Conservation (phyloP, 768 basidiomycete genomes). For the Hysterangium stoloniferum region DNA sequence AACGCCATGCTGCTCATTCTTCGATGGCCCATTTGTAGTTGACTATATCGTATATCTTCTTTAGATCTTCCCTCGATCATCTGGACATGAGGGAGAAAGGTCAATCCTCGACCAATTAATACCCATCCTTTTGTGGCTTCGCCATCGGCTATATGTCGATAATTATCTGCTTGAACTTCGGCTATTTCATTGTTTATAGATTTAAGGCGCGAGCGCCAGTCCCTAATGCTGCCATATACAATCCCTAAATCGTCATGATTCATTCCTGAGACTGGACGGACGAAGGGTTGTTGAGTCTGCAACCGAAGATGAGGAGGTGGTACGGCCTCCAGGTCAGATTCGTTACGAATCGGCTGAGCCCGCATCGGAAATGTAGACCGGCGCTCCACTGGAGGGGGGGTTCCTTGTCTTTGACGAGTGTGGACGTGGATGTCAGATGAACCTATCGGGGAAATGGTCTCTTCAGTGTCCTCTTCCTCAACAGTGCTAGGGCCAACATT, state of each 20-base stretch:
- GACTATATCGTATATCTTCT: constrained; percentile 78
- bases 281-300: constrained; percentile 62
- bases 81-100: constrained; percentile 53
- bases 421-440: neutral
- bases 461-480: constrained; percentile 27
- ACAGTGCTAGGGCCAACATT: constrained; percentile 21
- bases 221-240: constrained; percentile 62
- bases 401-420: constrained; percentile 9
- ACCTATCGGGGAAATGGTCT: neutral
- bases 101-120: constrained; percentile 61
- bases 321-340: constrained; percentile 30
- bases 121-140: constrained; percentile 69
- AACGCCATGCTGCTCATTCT: constrained; percentile 39
- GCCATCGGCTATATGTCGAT: constrained; percentile 68
- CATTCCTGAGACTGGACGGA: constrained; percentile 65
- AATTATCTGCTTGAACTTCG: constrained; percentile 57
- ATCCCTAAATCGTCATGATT: constrained; percentile 56
- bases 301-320: constrained; percentile 56
- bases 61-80: constrained; percentile 75
- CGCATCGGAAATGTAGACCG: constrained; percentile 16
- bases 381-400: constrained; percentile 2
- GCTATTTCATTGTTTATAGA: constrained; percentile 65
- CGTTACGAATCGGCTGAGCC: neutral
- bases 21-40: constrained; percentile 53
- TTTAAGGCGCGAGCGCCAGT: constrained; percentile 64